Conservation (phyloP, 768 basidiomycete species). For the Phylloporus arenicola region DNA sequence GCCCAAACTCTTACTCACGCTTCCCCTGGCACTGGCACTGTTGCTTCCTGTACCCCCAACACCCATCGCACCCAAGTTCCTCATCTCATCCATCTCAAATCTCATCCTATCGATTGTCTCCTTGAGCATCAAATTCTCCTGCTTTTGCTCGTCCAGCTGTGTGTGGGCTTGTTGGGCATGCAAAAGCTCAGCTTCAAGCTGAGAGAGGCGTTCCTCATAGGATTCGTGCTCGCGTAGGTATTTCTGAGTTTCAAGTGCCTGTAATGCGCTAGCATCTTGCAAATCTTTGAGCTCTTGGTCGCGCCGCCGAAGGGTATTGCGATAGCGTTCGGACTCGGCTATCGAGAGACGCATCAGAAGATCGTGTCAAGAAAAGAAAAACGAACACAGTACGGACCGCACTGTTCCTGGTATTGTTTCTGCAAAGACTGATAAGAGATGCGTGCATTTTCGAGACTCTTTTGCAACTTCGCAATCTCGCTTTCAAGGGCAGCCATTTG, state of each 20-base stretch:
- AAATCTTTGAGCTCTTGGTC: conserved; percentile 67
- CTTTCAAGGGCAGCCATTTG: conserved; percentile 71
- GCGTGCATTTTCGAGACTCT: conserved; percentile 67
- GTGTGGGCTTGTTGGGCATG: conserved; percentile 67
- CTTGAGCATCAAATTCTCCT: conserved; percentile 87
- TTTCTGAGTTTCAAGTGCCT: conserved; percentile 63
- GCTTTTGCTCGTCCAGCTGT: conserved; percentile 86
- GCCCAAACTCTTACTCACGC: conserved; percentile 68
- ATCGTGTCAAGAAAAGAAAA: neutral
- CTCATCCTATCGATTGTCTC: conserved; percentile 95
- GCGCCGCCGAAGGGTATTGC: conserved; percentile 65
- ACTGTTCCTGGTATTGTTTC: conserved; percentile 87
- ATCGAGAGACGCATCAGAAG: neutral
- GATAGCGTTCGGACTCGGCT: conserved; percentile 77
- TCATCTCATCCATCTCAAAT: conserved; percentile 91
- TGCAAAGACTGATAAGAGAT: conserved; percentile 71
- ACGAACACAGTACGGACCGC: conserved; percentile 44
- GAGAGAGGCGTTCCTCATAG: conserved; percentile 64
- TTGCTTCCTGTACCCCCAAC: conserved; percentile 38
- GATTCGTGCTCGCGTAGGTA: conserved; percentile 61
- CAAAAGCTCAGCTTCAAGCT: conserved; percentile 68
- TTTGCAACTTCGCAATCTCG: conserved; percentile 72
- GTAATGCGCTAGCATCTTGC: conserved; percentile 54
- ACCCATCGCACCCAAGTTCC: conserved; percentile 41
- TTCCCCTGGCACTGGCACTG: conserved; percentile 46